phyloP scores from a whole-genome alignment of 306 rosid species.

The Pueraria montana region DNA sequence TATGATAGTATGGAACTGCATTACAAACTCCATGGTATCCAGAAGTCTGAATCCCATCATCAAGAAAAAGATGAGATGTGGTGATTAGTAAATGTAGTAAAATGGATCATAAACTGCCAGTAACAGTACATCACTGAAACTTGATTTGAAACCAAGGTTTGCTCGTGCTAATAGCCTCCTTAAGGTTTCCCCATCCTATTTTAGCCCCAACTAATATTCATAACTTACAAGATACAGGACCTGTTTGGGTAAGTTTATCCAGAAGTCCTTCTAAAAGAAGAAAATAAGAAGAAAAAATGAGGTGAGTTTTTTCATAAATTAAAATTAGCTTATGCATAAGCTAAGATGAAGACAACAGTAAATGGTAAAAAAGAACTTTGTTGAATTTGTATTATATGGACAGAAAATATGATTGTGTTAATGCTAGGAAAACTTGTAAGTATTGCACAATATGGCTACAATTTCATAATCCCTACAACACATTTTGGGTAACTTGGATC shows the following conservation, averaged over 20 bases:
- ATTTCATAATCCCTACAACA: background rate
- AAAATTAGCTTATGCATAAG: too few relatives aligned
- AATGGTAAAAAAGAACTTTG: background rate
- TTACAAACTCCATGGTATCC: conserved; percentile 4
- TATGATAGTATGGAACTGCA: background rate
- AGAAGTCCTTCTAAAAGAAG: too few relatives aligned
- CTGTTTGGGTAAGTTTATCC: too few relatives aligned
- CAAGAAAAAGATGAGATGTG: background rate
- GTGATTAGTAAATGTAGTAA: background rate
- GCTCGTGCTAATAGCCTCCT: background rate
- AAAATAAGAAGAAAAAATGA: too few relatives aligned
- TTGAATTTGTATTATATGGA: background rate
- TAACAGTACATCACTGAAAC: conserved; percentile 9
- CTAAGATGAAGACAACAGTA: too few relatives aligned
- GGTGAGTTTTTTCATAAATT: too few relatives aligned
- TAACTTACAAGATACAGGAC: background rate
- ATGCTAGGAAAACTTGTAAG: background rate
- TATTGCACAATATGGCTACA: background rate
- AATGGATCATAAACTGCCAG: background rate
- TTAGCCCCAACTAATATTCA: background rate
- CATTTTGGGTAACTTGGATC: background rate
- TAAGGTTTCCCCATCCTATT: background rate
- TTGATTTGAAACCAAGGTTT: conserved; percentile 23
- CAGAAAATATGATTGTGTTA: background rate
- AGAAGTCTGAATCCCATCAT: background rate